Evolutionary conservation across 2,329 filamentous ascomycete species (phyloP).

Genomic region (Trichoderma sp.): DNA sequence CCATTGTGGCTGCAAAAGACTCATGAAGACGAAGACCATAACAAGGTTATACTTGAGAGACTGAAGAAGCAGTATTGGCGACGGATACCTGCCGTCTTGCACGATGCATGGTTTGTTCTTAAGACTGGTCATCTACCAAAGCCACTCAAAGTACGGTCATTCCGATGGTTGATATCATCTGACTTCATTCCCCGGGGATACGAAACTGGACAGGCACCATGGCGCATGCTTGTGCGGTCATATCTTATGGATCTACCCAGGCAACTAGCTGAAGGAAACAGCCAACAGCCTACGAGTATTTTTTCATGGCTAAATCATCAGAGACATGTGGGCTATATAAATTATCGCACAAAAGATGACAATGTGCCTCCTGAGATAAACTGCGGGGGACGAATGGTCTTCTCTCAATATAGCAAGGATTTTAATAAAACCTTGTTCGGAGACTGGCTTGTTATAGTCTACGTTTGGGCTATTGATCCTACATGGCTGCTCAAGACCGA

Average conservation of each 20-base stretch:
- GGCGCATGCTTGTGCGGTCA: conserved; percentile 10
- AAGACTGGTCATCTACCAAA: neutral
- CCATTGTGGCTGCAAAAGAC: conserved; percentile 6
- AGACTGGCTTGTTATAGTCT: conserved; percentile 12
- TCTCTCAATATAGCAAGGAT: neutral
- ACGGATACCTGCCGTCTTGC: neutral
- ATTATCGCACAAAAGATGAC: neutral
- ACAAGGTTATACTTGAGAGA: neutral
- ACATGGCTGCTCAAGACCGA: neutral
- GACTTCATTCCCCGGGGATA: conserved; percentile 8
- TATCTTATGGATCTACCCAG: neutral
- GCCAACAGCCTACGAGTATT: neutral
- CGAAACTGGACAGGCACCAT: conserved; percentile 1
- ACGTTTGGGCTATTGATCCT: neutral
- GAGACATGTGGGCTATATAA: neutral
- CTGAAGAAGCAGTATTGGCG: neutral
- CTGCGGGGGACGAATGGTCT: conserved; percentile 1
- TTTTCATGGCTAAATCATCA: neutral
- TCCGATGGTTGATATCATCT: conserved; percentile 5
- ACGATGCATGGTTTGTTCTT: neutral
- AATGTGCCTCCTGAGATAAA: conserved; percentile 6
- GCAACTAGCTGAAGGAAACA: neutral
- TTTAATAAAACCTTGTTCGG: neutral
- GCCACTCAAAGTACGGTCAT: neutral
- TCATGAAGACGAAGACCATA: conserved; percentile 7